phyloP scores from a whole-genome alignment of 1,284 basidiomycete species.

The Cryptococcus sp. region DNA sequence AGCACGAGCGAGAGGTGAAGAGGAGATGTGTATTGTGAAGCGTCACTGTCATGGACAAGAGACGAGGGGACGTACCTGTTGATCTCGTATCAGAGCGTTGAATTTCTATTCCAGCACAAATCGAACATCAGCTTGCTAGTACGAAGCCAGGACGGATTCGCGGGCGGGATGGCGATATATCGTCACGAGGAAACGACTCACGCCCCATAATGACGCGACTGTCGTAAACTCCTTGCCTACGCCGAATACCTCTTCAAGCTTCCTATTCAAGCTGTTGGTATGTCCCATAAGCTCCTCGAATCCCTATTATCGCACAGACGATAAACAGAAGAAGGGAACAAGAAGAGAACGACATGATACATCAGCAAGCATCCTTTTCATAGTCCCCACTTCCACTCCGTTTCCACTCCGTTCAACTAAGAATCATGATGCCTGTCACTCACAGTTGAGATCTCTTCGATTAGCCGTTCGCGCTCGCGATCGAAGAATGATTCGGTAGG shows the following conservation, averaged over 20 bases:
- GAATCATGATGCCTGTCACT: slow-evolving; percentile 10
- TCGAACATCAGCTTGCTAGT: neutral
- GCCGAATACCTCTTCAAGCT: slow-evolving; percentile 84
- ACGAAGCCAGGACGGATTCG: neutral
- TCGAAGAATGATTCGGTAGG: slow-evolving; percentile 47
- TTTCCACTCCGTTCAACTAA: neutral
- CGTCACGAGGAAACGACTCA: slow-evolving; percentile 16
- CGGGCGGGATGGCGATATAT: neutral
- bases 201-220: slow-evolving; percentile 80
- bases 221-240: slow-evolving; percentile 93
- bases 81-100: slow-evolving; percentile 43
- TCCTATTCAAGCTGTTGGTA: slow-evolving; percentile 87
- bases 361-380: neutral
- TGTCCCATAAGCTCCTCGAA: slow-evolving; percentile 84
- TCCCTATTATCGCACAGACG: slow-evolving; percentile 59
- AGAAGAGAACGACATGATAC: neutral
- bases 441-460: slow-evolving; percentile 52
- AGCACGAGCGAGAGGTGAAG: neutral
- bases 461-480: slow-evolving; percentile 45
- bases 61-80: slow-evolving; percentile 32
- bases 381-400: neutral
- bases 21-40: neutral
- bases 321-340: no score
- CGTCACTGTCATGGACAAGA: no score
- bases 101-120: slow-evolving; percentile 32